Conservation (phyloP, 2,329 filamentous ascomycete species). For the Pseudogymnoascus sp. region DNA sequence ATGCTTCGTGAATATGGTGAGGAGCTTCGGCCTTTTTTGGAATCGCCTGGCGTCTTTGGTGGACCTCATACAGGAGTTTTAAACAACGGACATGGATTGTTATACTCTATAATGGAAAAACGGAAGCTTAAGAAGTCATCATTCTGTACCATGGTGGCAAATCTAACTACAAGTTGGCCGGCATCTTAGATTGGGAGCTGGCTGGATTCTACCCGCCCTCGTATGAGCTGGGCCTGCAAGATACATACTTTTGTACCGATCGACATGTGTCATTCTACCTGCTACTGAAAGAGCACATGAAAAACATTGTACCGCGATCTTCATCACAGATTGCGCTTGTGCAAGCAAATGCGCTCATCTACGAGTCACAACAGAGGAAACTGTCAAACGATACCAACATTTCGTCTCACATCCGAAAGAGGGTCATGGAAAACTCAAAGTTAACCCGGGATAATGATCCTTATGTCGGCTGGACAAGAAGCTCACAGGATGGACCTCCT, state of each 20-base stretch:
- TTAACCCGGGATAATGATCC: constrained; percentile 6
- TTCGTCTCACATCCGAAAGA: constrained; percentile 17
- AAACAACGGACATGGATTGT: constrained; percentile 7
- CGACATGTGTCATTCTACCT: constrained; percentile 18
- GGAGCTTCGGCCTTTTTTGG: constrained; percentile 4
- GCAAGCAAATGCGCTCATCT: constrained; percentile 16
- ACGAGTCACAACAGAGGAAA: constrained; percentile 16
- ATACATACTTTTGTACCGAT: constrained; percentile 17
- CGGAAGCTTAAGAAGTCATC: constrained; percentile 11
- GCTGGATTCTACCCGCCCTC: constrained; percentile 20
- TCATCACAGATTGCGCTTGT: constrained; percentile 16
- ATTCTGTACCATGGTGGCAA: constrained; percentile 13
- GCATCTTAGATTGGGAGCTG: constrained; percentile 20
- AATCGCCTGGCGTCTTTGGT: constrained; percentile 9
- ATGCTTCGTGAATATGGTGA: constrained; percentile 10
- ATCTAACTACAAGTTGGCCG: constrained; percentile 16
- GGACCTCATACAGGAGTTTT: constrained; percentile 12
- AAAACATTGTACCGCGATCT: constrained; percentile 9
- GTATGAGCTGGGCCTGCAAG: constrained; percentile 20
- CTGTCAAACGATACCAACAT: constrained; percentile 14
- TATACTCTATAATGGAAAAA: constrained; percentile 12
- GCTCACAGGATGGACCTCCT: constrained; percentile 11
- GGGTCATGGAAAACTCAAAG: constrained; percentile 11
- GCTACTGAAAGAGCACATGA: not conserved
- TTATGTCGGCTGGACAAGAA: constrained; percentile 14